Evolutionary conservation across 495 filamentous ascomycete species (phyloP), one percentile per base, ranked within the genome.

Genomic region (Daldinia grandis): DNA sequence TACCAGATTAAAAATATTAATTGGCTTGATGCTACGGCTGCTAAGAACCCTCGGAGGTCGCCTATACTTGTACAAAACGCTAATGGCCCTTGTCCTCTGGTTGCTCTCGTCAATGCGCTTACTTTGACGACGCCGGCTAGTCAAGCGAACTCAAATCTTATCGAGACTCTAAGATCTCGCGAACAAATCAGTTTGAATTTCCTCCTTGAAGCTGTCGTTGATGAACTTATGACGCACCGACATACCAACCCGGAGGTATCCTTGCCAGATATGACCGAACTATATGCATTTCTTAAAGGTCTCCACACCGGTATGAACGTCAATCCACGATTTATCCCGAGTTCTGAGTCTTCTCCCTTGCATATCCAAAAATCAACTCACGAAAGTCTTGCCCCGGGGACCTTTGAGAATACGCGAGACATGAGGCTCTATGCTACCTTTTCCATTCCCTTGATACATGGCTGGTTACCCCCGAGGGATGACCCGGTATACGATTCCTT

Each of bases 281-380:
- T 99, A 0, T 95, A 96, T 75, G 81, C 85, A 17, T 98, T 99
- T 76, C 84, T 99, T 8, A 86, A 94, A 28, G 92, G 92, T 49
- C 83, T 99, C 3, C 93, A 98, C 76, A 98, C 94, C 0, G 95
- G 95, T 38, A 97, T 99, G 94, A 98, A 98, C 74, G 95, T 98
- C 50, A 98, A 99, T 73, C 95, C 95, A 38, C 90, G 91, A 17
- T 92, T 97, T 62, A 85, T 93, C n/a, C 80, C 81, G 4, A 72
- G 76, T 28, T 38, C 79, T 12, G 75, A 82, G 14, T 78, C 80
- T 60, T 81, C 74, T 1, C 76, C 78, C 14, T 79, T 76, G n/a
- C 79, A 83, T 56, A 63, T 81, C 15, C 79, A 80, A 57, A 77
- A 77, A 30, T 75, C 79, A 58, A 77, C 85, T 24, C 83, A 83